Evolutionary conservation across 805 yeast species (phyloP).

Genomic region (Komagataella mondaviorum): DNA sequence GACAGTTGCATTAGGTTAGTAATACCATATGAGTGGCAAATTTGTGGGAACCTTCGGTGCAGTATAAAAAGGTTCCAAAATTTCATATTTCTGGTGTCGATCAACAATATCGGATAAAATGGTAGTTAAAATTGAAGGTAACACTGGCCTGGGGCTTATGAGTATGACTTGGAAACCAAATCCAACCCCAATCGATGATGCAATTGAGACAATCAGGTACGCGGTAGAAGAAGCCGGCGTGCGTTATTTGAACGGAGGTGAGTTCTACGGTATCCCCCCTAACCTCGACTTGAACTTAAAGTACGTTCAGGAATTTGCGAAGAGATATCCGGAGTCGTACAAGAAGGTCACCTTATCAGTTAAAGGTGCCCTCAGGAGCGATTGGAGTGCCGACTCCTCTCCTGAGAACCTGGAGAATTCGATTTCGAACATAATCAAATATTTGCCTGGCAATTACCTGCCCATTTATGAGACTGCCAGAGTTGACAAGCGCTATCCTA

Average conservation of each 20-base stretch:
- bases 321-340: slow-evolving; percentile 39
- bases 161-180: slow-evolving; percentile 56
- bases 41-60: too few species aligned
- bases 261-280: slow-evolving; percentile 50
- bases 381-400: slow-evolving; percentile 33
- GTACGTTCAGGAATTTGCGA: slow-evolving; percentile 43
- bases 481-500: slow-evolving; percentile 40
- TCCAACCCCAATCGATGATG: slow-evolving; percentile 40
- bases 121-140: slow-evolving; percentile 11
- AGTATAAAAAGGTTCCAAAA: background rate
- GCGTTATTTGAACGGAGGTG: slow-evolving; percentile 59
- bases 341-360: slow-evolving; percentile 46
- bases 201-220: slow-evolving; percentile 37
- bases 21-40: too few species aligned
- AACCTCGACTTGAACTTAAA: slow-evolving; percentile 35
- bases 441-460: slow-evolving; percentile 23
- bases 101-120: background rate
- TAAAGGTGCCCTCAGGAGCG: slow-evolving; percentile 45
- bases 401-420: slow-evolving; percentile 31
- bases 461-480: slow-evolving; percentile 68
- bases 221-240: slow-evolving; percentile 32
- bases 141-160: slow-evolving; percentile 71
- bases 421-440: slow-evolving; percentile 28
- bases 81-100: background rate
- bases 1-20: too few species aligned